Percentiles rank a stretch among this genome's conserved stretches.
phyloP scores from a whole-genome alignment of 2,329 filamentous ascomycete species.

The Penicillium concentricum region DNA sequence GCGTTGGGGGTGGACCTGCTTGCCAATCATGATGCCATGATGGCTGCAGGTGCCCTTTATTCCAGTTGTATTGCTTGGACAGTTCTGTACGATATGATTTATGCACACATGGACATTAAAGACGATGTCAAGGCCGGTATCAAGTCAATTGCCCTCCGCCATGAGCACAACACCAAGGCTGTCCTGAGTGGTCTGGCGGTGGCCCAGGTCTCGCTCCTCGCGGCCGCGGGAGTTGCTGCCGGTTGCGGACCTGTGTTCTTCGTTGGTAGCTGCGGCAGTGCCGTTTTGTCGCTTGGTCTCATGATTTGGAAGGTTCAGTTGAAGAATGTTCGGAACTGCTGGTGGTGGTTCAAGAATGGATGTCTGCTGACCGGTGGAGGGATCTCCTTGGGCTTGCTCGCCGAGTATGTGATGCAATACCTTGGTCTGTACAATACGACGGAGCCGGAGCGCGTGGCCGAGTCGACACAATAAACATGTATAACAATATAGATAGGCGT shows the following conservation, averaged over 20 bases:
- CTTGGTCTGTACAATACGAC: slow-evolving; percentile 28
- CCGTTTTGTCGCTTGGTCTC: slow-evolving; percentile 52
- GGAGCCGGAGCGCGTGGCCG: background rate
- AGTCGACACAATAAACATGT: slow-evolving; percentile 8
- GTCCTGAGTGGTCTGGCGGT: slow-evolving; percentile 43
- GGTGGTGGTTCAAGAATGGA: slow-evolving; percentile 65
- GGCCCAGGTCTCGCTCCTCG: slow-evolving; percentile 45
- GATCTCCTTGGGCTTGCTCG: slow-evolving; percentile 55
- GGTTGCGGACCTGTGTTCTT: slow-evolving; percentile 61
- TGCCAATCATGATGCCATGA: slow-evolving; percentile 35
- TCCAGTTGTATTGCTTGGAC: slow-evolving; percentile 51
- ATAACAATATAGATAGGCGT: slow-evolving; percentile 1
- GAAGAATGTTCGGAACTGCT: slow-evolving; percentile 58
- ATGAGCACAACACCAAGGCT: slow-evolving; percentile 48
- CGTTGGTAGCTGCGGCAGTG: slow-evolving; percentile 58
- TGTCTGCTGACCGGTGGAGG: slow-evolving; percentile 62
- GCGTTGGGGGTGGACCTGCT: slow-evolving; percentile 48
- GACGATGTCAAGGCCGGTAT: slow-evolving; percentile 52
- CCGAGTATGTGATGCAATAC: slow-evolving; percentile 51
- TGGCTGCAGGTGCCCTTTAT: slow-evolving; percentile 45
- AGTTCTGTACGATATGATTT: slow-evolving; percentile 52
- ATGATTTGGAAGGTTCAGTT: slow-evolving; percentile 62
- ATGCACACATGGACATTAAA: slow-evolving; percentile 53
- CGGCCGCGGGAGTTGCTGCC: slow-evolving; percentile 45
- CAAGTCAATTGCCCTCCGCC: slow-evolving; percentile 51